Base-by-base conservation (phyloP, 345 rosid genomes). In the Melaleuca quinquenervia region DNA sequence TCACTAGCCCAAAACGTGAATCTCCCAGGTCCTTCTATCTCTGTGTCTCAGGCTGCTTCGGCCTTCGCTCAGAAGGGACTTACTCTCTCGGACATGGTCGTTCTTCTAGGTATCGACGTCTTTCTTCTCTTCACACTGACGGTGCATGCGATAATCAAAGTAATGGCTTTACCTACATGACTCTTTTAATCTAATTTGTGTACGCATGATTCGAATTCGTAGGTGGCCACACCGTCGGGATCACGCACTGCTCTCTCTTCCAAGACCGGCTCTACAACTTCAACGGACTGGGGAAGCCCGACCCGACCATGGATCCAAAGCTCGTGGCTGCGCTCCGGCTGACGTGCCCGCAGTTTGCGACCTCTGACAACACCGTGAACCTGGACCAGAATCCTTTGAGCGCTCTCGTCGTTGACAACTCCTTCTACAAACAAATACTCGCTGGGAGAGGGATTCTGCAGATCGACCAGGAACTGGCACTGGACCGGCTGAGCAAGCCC, bases 171-270 rank as follows among this genome's bases (percentile, higher is more conserved):
- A 11, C 7, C 6, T 56, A 24, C 14, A 29, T 2, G 21, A 18
- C 75, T 15, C 14, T 15, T 27, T 20, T 0, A 10, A 32, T 45
- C 16, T 18, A 5, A 70, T 8, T 18, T 70, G 18, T 18, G 22
- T 32, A 8, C 0, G 24, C 24, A 20, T 36, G 15, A 20, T 52
- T 45, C 29, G 50, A 16, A 41, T 36, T 9, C 10, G 51, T 22
- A 89, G 95, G 93, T 22, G 98, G 92, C 54, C 97, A 95, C 88
- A 91, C 94, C 0, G 87, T 94, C 76, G 97, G 97, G 82, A 5
- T 84, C 3, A 86, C 93, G 16, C 93, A 91, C 24, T 95, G 98
- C 80, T 86, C 88, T 22, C 52, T 91, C n/a, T 91, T 94, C 86
- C 85, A 84, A 78, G 92, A 93, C 84, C 93, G 96, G 2, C 89